These are phyloP conservation scores for Chrysanthemum makinoi DNA, from an alignment of 129 eudicot genomes.

Conservation along the genomic window DNA sequence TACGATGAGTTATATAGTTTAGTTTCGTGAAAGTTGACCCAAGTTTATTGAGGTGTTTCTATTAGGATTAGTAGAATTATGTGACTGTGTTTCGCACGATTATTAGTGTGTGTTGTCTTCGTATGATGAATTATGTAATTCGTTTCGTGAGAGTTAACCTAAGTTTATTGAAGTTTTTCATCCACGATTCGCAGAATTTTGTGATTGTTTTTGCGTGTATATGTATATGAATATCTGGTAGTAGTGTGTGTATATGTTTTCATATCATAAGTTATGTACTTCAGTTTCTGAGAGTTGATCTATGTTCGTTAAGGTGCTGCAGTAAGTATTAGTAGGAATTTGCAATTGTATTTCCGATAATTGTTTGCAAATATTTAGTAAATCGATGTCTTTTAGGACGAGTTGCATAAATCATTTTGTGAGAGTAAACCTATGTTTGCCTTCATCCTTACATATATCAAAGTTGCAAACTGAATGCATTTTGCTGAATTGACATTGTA, in stretches of 20 bases:
- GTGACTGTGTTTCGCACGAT: neutral
- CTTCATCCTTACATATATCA: neutral
- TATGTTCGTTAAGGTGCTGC: constrained; percentile 3
- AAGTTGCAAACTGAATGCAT: too few relatives aligned
- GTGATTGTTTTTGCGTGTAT: too few relatives aligned
- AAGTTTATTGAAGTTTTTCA: too few relatives aligned
- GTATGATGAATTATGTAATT: too few relatives aligned
- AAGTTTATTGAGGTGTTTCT: neutral
- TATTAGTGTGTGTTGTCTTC: neutral
- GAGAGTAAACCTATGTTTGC: neutral
- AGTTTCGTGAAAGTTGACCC: neutral
- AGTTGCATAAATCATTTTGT: neutral
- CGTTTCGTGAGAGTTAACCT: neutral
- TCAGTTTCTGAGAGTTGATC: neutral
- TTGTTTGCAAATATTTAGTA: neutral
- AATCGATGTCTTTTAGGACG: neutral
- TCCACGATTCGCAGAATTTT: too few relatives aligned
- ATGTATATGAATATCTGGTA: neutral
- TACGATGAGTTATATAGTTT: too few relatives aligned
- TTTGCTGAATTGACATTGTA: neutral
- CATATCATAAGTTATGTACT: neutral
- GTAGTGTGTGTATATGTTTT: neutral
- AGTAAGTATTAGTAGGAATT: neutral
- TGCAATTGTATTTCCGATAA: neutral
- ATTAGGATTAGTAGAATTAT: neutral